phyloP scores from a whole-genome alignment of 2,329 filamentous ascomycete genomes.

The Pyrenochaeta sp. region DNA sequence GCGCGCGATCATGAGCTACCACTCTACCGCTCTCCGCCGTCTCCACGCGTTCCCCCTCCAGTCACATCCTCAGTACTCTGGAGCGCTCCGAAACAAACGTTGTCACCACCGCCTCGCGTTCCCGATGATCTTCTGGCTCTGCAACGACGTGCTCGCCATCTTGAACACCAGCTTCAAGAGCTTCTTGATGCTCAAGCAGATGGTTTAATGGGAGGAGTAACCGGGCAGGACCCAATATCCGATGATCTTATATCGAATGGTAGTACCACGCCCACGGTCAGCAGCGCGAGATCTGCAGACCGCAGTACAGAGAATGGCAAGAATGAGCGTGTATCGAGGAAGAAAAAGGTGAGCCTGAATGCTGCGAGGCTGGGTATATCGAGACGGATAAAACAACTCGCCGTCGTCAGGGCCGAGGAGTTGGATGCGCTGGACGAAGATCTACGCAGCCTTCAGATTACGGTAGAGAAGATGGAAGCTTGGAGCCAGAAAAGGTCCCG shows the following conservation, averaged over 20 bases:
- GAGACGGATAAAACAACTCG: constrained; percentile 68
- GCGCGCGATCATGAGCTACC: constrained; percentile 45
- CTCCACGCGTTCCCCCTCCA: constrained; percentile 44
- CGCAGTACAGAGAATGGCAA: constrained; percentile 26
- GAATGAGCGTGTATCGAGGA: constrained; percentile 43
- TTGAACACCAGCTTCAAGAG: constrained; percentile 65
- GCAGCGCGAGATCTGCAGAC: constrained; percentile 46
- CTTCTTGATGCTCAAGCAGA: constrained; percentile 69
- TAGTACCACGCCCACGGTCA: constrained; percentile 58
- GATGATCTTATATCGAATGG: constrained; percentile 58
- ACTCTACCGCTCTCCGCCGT: constrained; percentile 40
- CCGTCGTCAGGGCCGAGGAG: constrained; percentile 72
- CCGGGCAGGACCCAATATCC: constrained; percentile 35
- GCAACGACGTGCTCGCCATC: constrained; percentile 60
- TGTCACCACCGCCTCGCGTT: constrained; percentile 37
- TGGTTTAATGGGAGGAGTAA: constrained; percentile 60
- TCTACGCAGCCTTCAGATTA: constrained; percentile 63
- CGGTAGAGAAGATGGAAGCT: constrained; percentile 65
- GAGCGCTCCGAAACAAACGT: constrained; percentile 30
- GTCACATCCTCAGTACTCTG: constrained; percentile 44
- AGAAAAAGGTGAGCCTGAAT: constrained; percentile 65
- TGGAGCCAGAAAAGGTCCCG: constrained; percentile 65
- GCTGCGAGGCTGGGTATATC: constrained; percentile 71
- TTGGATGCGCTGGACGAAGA: constrained; percentile 66
- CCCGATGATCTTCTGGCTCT: constrained; percentile 57